These are phyloP conservation scores for Uncinocarpus reesii DNA, from an alignment of 2,329 filamentous ascomycete genomes.

Conservation along the genomic window DNA sequence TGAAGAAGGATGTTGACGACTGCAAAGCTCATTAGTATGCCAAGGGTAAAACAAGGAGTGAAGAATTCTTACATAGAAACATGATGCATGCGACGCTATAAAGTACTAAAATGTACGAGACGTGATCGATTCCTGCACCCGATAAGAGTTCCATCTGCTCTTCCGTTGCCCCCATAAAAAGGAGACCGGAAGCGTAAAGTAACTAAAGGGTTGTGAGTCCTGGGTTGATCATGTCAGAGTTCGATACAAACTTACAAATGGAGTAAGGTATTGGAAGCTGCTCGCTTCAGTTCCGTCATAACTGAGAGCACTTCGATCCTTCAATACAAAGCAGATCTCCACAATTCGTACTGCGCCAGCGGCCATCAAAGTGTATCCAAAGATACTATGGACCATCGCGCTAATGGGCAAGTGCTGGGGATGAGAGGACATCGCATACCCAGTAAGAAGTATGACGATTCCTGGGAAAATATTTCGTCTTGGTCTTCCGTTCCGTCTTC, in stretches of 20 bases:
- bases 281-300: constrained; percentile 60
- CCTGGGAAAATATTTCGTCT: constrained; percentile 89
- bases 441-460: constrained; percentile 82
- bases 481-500: constrained; percentile 68
- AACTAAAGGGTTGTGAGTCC: constrained; percentile 45
- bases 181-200: constrained; percentile 80
- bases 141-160: constrained; percentile 81
- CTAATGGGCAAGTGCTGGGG: constrained; percentile 75
- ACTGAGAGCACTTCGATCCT: constrained; percentile 55
- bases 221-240: background rate
- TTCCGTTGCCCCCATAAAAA: constrained; percentile 96
- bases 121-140: constrained; percentile 67
- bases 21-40: constrained; percentile 22
- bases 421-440: constrained; percentile 91
- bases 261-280: constrained; percentile 61
- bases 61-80: constrained; percentile 59
- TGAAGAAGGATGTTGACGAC: constrained; percentile 75
- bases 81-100: constrained; percentile 83
- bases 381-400: constrained; percentile 76
- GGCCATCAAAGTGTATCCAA: constrained; percentile 92
- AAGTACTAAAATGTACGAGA: constrained; percentile 83
- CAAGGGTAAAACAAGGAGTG: background rate
- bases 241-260: constrained; percentile 49
- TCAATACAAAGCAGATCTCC: constrained; percentile 79
- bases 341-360: constrained; percentile 75